Evolutionary conservation across 2,329 filamentous ascomycete species (phyloP).

Genomic region (Tolypocladium ophioglossoides): DNA sequence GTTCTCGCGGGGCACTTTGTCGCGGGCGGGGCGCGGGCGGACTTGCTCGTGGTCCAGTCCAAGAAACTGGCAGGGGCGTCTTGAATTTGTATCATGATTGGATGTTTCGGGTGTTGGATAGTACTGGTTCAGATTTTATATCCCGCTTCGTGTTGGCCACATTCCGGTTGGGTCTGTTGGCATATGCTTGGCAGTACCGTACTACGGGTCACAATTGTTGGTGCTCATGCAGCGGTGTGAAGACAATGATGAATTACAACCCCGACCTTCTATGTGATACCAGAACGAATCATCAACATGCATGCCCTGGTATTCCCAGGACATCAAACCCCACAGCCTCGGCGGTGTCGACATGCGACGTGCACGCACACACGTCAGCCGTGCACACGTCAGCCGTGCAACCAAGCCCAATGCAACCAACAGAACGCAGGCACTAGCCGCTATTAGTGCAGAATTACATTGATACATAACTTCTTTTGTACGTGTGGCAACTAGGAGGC

Average conservation of each 20-base stretch:
- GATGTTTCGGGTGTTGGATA: background rate
- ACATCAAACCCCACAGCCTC: background rate
- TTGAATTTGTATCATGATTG: background rate
- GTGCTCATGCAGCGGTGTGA: background rate
- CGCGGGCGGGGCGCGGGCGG: slow-evolving; percentile 11
- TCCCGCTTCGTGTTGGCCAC: too few relatives aligned
- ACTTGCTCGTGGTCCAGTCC: slow-evolving; percentile 16
- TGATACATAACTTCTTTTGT: background rate
- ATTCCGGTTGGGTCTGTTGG: background rate
- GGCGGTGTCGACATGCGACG: too few relatives aligned
- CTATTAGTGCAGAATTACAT: background rate
- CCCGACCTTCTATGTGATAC: background rate
- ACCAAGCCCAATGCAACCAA: background rate
- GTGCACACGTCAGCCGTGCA: background rate
- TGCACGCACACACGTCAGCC: too few relatives aligned
- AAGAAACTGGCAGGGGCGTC: slow-evolving; percentile 12
- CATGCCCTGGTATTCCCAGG: background rate
- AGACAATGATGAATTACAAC: background rate
- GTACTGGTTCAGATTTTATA: background rate
- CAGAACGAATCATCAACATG: background rate
- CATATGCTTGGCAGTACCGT: background rate
- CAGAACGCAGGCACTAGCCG: background rate
- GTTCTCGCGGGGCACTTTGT: slow-evolving; percentile 11
- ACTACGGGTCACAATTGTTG: background rate
- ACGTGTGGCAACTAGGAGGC: background rate